Evolutionary conservation across 148 eudicot genomes (phyloP).

Genomic region (Amaranthus palmeri): DNA sequence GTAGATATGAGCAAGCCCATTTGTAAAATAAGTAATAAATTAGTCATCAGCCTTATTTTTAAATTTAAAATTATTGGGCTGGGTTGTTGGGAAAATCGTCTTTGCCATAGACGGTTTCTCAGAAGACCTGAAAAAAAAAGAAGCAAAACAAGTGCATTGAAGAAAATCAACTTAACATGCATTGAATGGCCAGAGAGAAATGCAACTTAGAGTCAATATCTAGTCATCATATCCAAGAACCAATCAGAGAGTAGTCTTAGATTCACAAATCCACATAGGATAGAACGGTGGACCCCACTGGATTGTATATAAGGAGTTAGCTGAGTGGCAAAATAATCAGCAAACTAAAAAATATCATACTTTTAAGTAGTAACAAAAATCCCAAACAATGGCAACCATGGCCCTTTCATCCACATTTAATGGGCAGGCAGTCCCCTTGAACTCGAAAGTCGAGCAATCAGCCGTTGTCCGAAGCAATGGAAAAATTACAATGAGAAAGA

Average conservation of each 20-base stretch:
- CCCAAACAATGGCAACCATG: constrained; percentile 14
- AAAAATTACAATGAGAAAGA: constrained; percentile 11
- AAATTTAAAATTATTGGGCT: too few relatives aligned
- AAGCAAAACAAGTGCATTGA: too few relatives aligned
- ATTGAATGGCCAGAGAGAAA: too few relatives aligned
- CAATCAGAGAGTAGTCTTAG: not conserved
- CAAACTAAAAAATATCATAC: not conserved
- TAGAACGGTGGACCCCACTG: not conserved
- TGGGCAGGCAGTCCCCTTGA: constrained; percentile 12
- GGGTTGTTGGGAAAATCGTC: constrained; percentile 1
- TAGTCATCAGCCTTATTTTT: too few relatives aligned
- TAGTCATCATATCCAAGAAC: not conserved
- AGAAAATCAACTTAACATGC: too few relatives aligned
- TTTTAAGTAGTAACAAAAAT: not conserved
- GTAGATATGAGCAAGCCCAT: too few relatives aligned
- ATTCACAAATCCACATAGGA: constrained; percentile 10
- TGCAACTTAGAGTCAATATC: not conserved
- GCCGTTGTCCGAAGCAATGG: constrained; percentile 4
- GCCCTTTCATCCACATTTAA: constrained; percentile 16
- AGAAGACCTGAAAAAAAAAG: too few relatives aligned
- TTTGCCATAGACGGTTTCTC: not conserved
- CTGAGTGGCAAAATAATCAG: not conserved
- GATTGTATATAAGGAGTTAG: not conserved
- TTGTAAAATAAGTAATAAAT: too few relatives aligned
- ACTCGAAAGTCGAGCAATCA: constrained; percentile 3